Conservation (phyloP, 164 flowering plant species). For the Vitis vinifera region DNA sequence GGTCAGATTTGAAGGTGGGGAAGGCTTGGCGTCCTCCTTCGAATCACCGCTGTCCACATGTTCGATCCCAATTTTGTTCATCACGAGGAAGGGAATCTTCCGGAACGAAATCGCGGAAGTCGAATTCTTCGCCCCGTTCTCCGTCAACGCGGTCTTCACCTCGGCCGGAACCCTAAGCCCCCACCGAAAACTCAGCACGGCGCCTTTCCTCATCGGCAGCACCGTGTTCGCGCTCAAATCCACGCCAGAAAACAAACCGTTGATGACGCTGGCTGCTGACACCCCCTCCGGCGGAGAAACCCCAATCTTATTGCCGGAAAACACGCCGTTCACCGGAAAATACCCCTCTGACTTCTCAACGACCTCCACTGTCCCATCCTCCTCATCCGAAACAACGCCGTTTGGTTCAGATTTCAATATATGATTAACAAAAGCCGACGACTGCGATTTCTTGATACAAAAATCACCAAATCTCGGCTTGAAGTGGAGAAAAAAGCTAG, state of each 20-base stretch:
- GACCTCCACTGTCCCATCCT: slow-evolving; percentile 30
- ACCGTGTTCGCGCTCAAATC: slow-evolving; percentile 57
- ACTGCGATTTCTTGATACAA: slow-evolving; percentile 49
- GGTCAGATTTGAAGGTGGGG: neutral
- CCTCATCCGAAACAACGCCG: slow-evolving; percentile 22
- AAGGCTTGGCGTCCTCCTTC: neutral
- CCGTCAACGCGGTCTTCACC: slow-evolving; percentile 10
- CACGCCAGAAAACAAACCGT: slow-evolving; percentile 35
- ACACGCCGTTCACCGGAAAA: slow-evolving; percentile 1
- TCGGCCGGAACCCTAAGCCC: slow-evolving; percentile 55
- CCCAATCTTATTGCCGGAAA: slow-evolving; percentile 14
- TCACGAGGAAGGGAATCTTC: slow-evolving; percentile 57
- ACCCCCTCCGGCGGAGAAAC: slow-evolving; percentile 7
- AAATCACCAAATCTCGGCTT: slow-evolving; percentile 71
- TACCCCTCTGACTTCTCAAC: slow-evolving; percentile 18
- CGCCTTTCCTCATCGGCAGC: slow-evolving; percentile 46
- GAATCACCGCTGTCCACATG: slow-evolving; percentile 37
- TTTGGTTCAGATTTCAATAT: neutral
- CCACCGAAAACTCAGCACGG: slow-evolving; percentile 57
- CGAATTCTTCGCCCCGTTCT: slow-evolving; percentile 15
- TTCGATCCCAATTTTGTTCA: slow-evolving; percentile 70
- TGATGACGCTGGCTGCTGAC: slow-evolving; percentile 9
- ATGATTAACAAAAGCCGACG: slow-evolving; percentile 20
- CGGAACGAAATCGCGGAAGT: slow-evolving; percentile 29
- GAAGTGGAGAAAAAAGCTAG: slow-evolving; percentile 64